Percentiles rank a stretch among this genome's conserved stretches.
These are phyloP conservation scores for Rhododendron molle DNA, from an alignment of 148 eudicot genomes.

Conservation along the genomic window DNA sequence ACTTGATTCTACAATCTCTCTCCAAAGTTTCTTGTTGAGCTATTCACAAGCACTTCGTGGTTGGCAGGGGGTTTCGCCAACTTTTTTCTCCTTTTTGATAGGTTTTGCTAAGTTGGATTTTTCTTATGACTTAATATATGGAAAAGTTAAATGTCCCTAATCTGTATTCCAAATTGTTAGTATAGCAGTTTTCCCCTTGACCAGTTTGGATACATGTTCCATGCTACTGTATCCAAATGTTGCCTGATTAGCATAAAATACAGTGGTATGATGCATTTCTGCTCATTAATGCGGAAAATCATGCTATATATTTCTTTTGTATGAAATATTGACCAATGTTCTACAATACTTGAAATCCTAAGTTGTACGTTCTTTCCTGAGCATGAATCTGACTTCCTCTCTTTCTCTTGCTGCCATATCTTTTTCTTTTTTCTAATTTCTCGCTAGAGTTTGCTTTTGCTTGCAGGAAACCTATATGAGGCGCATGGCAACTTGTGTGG, in stretches of 20 bases:
- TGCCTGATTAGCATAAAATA: not conserved
- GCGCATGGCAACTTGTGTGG: conserved; percentile 73
- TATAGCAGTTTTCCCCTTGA: not conserved
- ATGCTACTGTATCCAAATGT: not conserved
- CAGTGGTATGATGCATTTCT: not conserved
- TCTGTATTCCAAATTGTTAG: not conserved
- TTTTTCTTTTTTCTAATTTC: not conserved
- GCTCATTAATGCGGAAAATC: not conserved
- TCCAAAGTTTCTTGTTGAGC: not conserved
- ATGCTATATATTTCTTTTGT: not conserved
- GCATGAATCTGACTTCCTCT: not conserved
- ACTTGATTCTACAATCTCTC: not conserved
- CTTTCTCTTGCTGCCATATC: not conserved
- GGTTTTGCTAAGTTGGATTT: not conserved
- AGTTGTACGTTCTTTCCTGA: not conserved
- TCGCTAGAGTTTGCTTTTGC: not conserved
- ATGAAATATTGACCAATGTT: not conserved
- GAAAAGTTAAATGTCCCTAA: not conserved
- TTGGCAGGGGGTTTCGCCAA: not conserved
- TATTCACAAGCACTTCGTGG: not conserved
- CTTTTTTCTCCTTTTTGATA: not conserved
- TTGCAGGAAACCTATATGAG: conserved; percentile 78
- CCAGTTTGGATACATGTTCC: not conserved
- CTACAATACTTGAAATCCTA: not conserved
- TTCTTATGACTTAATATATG: not conserved